phyloP scores from a whole-genome alignment of 768 basidiomycete genomes.

The Naganishia onofrii region DNA sequence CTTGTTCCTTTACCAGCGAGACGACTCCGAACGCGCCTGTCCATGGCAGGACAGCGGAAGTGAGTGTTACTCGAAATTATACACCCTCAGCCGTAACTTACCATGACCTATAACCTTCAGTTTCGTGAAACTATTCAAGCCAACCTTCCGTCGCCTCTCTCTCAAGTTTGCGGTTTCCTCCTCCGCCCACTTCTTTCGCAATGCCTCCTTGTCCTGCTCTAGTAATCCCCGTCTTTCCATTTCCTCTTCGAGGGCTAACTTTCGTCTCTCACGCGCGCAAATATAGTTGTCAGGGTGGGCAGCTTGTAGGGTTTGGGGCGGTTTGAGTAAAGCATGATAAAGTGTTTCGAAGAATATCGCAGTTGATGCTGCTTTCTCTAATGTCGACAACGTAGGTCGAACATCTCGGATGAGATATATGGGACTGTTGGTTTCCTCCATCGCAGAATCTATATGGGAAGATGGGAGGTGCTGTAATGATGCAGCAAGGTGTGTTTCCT shows the following conservation, averaged over 20 bases:
- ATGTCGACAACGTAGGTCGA: slow-evolving; percentile 79
- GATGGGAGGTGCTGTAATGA: neutral
- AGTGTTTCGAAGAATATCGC: slow-evolving; percentile 74
- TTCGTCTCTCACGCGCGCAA: slow-evolving; percentile 78
- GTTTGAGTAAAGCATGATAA: slow-evolving; percentile 50
- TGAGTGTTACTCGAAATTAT: slow-evolving; percentile 34
- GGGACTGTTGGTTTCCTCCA: neutral
- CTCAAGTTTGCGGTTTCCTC: slow-evolving; percentile 89
- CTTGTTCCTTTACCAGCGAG: slow-evolving; percentile 78
- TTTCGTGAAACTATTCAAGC: slow-evolving; percentile 77
- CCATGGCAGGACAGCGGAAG: slow-evolving; percentile 30
- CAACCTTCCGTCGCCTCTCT: slow-evolving; percentile 75
- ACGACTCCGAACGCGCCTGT: slow-evolving; percentile 94
- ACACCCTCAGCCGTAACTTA: slow-evolving; percentile 46
- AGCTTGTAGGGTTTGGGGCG: slow-evolving; percentile 62
- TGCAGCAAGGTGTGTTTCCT: neutral
- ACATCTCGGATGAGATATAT: slow-evolving; percentile 53
- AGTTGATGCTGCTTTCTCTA: slow-evolving; percentile 89
- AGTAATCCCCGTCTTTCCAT: slow-evolving; percentile 62
- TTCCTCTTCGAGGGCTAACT: slow-evolving; percentile 81
- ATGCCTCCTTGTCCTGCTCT: slow-evolving; percentile 66
- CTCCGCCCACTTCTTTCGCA: slow-evolving; percentile 73
- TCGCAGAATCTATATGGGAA: too few species aligned
- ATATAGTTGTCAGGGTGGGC: slow-evolving; percentile 78
- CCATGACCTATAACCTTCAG: slow-evolving; percentile 94